Evolutionary conservation across 805 yeast genomes (phyloP).

Genomic region (Torulaspora delbrueckii): DNA sequence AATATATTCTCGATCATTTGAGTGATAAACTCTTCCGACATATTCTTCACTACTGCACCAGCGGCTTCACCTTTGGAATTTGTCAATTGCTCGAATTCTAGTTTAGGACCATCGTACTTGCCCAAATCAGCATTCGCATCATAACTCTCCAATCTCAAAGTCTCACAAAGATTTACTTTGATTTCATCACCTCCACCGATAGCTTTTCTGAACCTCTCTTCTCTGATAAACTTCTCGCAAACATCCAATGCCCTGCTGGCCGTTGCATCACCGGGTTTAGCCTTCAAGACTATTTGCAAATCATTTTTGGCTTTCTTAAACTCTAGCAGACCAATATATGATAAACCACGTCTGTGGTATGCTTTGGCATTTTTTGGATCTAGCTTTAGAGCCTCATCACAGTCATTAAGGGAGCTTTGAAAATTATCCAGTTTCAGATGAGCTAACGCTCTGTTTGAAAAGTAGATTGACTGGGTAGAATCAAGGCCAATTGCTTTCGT

Average conservation of each 20-base stretch:
- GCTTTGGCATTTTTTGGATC: conserved; percentile 71
- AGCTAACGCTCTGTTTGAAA: conserved; percentile 86
- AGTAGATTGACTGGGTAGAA: conserved; percentile 55
- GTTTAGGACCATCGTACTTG: conserved; percentile 29
- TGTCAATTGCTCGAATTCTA: conserved; percentile 28
- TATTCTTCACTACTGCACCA: conserved; percentile 38
- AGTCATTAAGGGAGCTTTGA: conserved; percentile 79
- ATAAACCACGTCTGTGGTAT: conserved; percentile 81
- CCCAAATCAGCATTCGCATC: conserved; percentile 32
- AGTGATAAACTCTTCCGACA: conserved; percentile 52
- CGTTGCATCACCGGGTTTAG: conserved; percentile 62
- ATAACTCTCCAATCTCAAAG: conserved; percentile 25
- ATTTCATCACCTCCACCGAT: conserved; percentile 59
- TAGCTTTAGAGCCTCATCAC: conserved; percentile 61
- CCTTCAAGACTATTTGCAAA: conserved; percentile 55
- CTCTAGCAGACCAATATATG: conserved; percentile 68
- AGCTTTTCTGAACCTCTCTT: conserved; percentile 78
- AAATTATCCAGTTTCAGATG: conserved; percentile 80
- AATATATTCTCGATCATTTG: conserved; percentile 62
- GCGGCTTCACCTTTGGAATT: conserved; percentile 26
- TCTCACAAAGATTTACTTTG: conserved; percentile 29
- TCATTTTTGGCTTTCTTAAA: conserved; percentile 70
- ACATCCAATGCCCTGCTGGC: conserved; percentile 60
- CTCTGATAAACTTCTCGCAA: conserved; percentile 60
- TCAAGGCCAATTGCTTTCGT: conserved; percentile 69